Conservation (phyloP, 1,139 yeast species). For the Candida pseudoviswanathii region DNA sequence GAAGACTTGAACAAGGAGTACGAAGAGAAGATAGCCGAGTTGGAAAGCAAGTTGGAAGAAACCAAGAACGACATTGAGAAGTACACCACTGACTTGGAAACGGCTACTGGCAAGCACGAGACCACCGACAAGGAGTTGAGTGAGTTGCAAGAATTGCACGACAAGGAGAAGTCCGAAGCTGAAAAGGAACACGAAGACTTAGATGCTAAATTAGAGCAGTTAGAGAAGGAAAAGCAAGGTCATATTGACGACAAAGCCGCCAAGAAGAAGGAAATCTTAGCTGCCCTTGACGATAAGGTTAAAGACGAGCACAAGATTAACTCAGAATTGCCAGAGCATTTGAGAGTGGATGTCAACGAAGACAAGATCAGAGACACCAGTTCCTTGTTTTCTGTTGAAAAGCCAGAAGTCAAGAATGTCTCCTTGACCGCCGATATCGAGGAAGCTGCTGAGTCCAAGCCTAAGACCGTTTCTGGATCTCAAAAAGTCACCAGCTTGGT, state of each 20-base stretch:
- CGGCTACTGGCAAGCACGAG: conserved; percentile 31
- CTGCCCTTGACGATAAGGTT: conserved; percentile 35
- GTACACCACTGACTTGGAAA: conserved; percentile 34
- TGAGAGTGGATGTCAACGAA: conserved; percentile 46
- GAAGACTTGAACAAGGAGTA: conserved; percentile 37
- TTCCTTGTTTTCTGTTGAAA: conserved; percentile 39
- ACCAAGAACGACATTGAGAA: conserved; percentile 42
- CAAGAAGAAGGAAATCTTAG: conserved; percentile 37
- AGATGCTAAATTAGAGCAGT: conserved; percentile 34
- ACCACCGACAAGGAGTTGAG: conserved; percentile 36
- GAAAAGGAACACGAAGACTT: conserved; percentile 30
- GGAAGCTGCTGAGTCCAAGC: conserved; percentile 7
- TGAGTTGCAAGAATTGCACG: conserved; percentile 29
- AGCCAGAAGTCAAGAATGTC: conserved; percentile 21
- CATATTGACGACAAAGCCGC: conserved; percentile 31
- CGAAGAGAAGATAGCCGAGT: conserved; percentile 35
- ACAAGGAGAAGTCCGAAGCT: conserved; percentile 27
- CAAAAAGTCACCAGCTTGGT: conserved; percentile 1
- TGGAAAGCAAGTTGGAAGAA: conserved; percentile 39
- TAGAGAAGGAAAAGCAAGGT: conserved; percentile 31
- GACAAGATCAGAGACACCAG: conserved; percentile 42
- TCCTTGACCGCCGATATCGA: conserved; percentile 17
- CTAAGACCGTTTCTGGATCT: background rate
- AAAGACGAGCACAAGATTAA: conserved; percentile 49
- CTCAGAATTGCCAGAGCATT: conserved; percentile 54